phyloP scores from a whole-genome alignment of 176 grass and related monocot species.

The Triticum monococcum region DNA sequence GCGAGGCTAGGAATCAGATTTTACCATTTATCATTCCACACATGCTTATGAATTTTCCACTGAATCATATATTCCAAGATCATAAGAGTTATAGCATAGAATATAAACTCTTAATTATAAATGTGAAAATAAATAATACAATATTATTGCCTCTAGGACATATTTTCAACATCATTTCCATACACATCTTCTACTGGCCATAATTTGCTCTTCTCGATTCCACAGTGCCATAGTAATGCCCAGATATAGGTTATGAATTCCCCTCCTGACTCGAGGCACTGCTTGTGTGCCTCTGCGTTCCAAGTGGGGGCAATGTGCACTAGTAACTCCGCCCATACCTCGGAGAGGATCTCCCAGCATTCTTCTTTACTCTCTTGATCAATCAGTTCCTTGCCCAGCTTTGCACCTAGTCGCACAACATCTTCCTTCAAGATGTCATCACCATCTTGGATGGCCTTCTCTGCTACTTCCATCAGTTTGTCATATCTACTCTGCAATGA shows the following conservation, averaged over 20 bases:
- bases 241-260: slow-evolving; percentile 35
- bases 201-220: slow-evolving; percentile 7
- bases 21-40: too few species aligned
- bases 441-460: too few species aligned
- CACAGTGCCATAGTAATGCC: slow-evolving; percentile 28
- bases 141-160: too few species aligned
- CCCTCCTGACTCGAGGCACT: slow-evolving; percentile 21
- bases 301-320: slow-evolving; percentile 26
- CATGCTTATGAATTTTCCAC: too few species aligned
- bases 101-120: too few species aligned
- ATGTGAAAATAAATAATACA: too few species aligned
- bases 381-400: slow-evolving; percentile 1
- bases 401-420: background rate
- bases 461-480: background rate
- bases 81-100: too few species aligned
- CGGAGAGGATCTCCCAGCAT: slow-evolving; percentile 21
- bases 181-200: background rate
- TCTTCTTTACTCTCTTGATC: accelerated
- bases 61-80: too few species aligned
- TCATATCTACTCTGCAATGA: background rate
- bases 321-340: slow-evolving; percentile 31
- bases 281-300: slow-evolving; percentile 16
- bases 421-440: too few species aligned
- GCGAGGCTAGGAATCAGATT: too few species aligned
- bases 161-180: too few species aligned